phyloP scores from a whole-genome alignment of 2,329 filamentous ascomycete species.

The Sphaerulina musiva region DNA sequence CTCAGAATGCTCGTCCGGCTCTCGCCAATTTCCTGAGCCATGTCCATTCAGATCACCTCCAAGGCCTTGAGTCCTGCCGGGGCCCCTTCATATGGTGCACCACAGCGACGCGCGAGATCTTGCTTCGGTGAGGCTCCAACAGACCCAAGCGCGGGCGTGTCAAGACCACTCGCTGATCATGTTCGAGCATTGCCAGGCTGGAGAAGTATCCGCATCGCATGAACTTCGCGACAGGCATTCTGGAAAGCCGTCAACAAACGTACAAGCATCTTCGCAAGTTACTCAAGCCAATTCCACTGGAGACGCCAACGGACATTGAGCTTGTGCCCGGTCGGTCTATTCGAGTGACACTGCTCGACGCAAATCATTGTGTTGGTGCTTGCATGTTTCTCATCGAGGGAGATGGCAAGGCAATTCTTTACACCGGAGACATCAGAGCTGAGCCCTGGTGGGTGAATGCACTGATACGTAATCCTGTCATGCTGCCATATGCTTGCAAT shows the following conservation, averaged over 20 bases:
- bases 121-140: conserved; percentile 51
- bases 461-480: conserved; percentile 61
- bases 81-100: conserved; percentile 90
- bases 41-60: conserved; percentile 84
- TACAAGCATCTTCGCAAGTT: conserved; percentile 70
- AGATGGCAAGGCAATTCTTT: conserved; percentile 64
- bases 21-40: conserved; percentile 86
- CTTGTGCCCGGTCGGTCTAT: conserved; percentile 62
- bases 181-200: conserved; percentile 36
- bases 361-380: conserved; percentile 84
- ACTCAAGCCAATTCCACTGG: conserved; percentile 72
- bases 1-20: conserved; percentile 51
- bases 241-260: conserved; percentile 66
- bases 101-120: conserved; percentile 68
- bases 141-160: neutral
- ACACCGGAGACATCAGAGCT: conserved; percentile 81
- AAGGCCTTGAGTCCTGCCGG: conserved; percentile 67
- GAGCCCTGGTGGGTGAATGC: conserved; percentile 81
- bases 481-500: conserved; percentile 59
- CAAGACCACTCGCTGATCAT: neutral
- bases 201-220: conserved; percentile 69
- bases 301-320: conserved; percentile 71
- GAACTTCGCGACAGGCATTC: conserved; percentile 69
- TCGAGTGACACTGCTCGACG: conserved; percentile 77
- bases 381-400: conserved; percentile 91